Conservation (phyloP, 306 rosid species). For the Lablab purpureus region DNA sequence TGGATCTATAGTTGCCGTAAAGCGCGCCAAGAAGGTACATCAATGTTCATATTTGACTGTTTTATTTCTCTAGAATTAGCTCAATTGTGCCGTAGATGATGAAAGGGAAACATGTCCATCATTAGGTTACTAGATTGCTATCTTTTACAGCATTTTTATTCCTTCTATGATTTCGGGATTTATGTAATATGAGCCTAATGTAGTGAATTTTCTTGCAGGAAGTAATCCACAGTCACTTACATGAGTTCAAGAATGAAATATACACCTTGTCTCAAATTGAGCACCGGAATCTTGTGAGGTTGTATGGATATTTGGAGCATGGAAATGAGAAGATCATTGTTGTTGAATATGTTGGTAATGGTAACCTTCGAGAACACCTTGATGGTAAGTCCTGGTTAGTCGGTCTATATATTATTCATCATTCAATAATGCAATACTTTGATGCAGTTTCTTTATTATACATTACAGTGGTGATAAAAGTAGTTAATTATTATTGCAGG, state of each 20-base stretch:
- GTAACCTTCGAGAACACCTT: conserved; percentile 88
- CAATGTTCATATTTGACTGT: conserved; percentile 29
- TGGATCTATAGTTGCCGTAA: conserved; percentile 83
- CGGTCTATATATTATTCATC: neutral
- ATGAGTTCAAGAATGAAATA: conserved; percentile 90
- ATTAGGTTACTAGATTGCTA: neutral
- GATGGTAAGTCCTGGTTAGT: conserved; percentile 67
- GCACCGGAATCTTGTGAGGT: conserved; percentile 89
- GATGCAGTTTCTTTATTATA: neutral
- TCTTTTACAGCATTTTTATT: neutral
- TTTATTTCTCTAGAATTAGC: conserved; percentile 24
- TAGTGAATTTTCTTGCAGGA: conserved; percentile 59
- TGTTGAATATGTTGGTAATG: conserved; percentile 84
- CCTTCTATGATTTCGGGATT: neutral
- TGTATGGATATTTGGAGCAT: conserved; percentile 87
- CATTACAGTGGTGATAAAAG: neutral
- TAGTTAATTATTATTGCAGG: conserved; percentile 58
- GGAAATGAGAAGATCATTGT: conserved; percentile 81
- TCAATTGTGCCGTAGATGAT: conserved; percentile 24
- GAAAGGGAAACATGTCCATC: conserved; percentile 16
- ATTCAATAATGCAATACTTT: neutral
- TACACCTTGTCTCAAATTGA: conserved; percentile 82
- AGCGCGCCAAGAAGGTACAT: conserved; percentile 85
- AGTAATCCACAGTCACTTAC: conserved; percentile 48
- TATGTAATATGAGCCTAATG: conserved; percentile 30